These are phyloP conservation scores for Penicillium malachiteum DNA, from an alignment of 495 filamentous ascomycete genomes.

Conservation along the genomic window DNA sequence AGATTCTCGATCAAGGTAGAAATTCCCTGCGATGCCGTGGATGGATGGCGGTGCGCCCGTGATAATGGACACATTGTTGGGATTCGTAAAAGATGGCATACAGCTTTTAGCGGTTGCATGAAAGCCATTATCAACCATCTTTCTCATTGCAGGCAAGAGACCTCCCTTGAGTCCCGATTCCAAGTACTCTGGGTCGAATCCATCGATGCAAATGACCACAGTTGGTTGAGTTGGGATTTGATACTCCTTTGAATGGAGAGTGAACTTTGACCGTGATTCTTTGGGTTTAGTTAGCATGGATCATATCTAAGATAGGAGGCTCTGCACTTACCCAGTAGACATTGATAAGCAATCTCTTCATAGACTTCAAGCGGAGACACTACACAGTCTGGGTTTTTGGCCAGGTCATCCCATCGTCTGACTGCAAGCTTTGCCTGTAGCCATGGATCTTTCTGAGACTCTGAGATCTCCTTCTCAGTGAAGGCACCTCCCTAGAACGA, in stretches of 20 bases:
- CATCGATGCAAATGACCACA: conserved; percentile 38
- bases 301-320: neutral
- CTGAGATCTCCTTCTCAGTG: conserved; percentile 25
- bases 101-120: conserved; percentile 30
- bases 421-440: conserved; percentile 34
- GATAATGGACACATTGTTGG: conserved; percentile 38
- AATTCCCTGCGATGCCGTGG: conserved; percentile 39
- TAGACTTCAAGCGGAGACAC: conserved; percentile 25
- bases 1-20: conserved; percentile 33
- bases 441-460: conserved; percentile 29
- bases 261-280: conserved; percentile 21
- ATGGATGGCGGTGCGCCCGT: conserved; percentile 29
- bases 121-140: conserved; percentile 29
- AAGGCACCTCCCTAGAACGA: conserved; percentile 32
- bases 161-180: conserved; percentile 24
- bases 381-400: conserved; percentile 31
- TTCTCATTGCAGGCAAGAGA: conserved; percentile 28
- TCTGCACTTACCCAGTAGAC: conserved; percentile 17
- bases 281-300: neutral
- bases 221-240: conserved; percentile 22
- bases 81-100: conserved; percentile 40
- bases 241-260: conserved; percentile 22
- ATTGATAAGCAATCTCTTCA: conserved; percentile 19
- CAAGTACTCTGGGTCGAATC: conserved; percentile 38
- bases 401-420: conserved; percentile 39